Percentiles rank a stretch among this genome's conserved stretches.
phyloP scores from a whole-genome alignment of 306 rosid species.

The Rosa multiflora region DNA sequence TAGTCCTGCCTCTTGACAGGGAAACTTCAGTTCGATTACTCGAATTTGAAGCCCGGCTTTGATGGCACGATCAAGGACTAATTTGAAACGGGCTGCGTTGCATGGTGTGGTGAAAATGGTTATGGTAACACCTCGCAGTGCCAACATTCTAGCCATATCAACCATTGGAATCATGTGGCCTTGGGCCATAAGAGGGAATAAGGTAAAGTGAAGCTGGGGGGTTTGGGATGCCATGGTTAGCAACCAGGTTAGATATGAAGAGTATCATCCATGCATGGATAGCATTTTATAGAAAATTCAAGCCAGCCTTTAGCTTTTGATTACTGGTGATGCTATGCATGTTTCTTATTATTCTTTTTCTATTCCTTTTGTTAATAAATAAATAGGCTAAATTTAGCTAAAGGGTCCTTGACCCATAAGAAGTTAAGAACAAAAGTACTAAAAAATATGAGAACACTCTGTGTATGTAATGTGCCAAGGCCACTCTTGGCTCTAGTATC shows the following conservation, averaged over 20 bases:
- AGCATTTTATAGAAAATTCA: background rate
- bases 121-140: constrained; percentile 22
- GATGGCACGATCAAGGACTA: constrained; percentile 13
- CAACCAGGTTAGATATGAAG: background rate
- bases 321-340: background rate
- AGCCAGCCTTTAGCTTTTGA: background rate
- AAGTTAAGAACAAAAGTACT: no score
- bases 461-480: no score
- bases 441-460: no score
- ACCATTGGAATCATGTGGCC: constrained; percentile 51
- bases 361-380: no score
- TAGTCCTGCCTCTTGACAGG: constrained; percentile 35
- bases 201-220: constrained; percentile 21
- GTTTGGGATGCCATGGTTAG: background rate
- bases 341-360: background rate
- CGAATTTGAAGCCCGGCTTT: constrained; percentile 27
- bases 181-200: constrained; percentile 40
- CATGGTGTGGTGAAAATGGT: constrained; percentile 36
- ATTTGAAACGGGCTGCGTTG: constrained; percentile 31
- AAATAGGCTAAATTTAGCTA: no score
- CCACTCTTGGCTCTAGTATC: no score
- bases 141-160: constrained; percentile 34
- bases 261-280: background rate
- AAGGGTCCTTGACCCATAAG: no score
- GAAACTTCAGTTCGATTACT: constrained; percentile 20